Evolutionary conservation across 805 yeast species (phyloP).

Genomic region (Candida sphagnicola): DNA sequence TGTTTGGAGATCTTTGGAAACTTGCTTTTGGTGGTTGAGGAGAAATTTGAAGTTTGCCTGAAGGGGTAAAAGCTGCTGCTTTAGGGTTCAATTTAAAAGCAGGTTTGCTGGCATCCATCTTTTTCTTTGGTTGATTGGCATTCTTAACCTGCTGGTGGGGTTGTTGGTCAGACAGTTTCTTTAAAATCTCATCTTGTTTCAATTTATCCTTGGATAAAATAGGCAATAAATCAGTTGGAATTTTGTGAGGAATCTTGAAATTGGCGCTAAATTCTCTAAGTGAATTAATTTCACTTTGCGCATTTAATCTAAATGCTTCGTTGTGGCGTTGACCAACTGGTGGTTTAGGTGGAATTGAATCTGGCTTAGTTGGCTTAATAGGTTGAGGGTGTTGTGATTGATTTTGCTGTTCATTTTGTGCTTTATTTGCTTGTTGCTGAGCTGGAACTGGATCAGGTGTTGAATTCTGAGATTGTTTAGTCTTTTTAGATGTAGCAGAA

Average conservation of each 20-base stretch:
- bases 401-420: constrained; percentile 1
- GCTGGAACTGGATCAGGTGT: constrained; percentile 6
- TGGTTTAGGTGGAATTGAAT: constrained; percentile 30
- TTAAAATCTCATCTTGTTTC: constrained; percentile 60
- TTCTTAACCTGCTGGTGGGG: constrained; percentile 3
- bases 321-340: constrained; percentile 15
- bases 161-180: constrained; percentile 26
- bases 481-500: constrained; percentile 29
- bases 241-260: constrained; percentile 63
- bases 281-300: constrained; percentile 63
- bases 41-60: constrained; percentile 17
- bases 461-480: constrained; percentile 5
- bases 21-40: constrained; percentile 25
- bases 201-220: constrained; percentile 62
- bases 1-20: constrained; percentile 21
- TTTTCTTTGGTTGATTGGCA: constrained; percentile 25
- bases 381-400: constrained; percentile 7
- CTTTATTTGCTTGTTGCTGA: constrained; percentile 5
- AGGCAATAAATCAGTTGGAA: constrained; percentile 65
- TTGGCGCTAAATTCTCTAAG: constrained; percentile 76
- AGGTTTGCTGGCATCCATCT: constrained; percentile 54
- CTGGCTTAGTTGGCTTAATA: constrained; percentile 16
- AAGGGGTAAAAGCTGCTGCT: constrained; percentile 64
- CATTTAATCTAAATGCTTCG: constrained; percentile 42
- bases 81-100: constrained; percentile 69